Evolutionary conservation across 371 early-diverging fungal genomes (phyloP).

Genomic region (Chytridiales sp.): DNA sequence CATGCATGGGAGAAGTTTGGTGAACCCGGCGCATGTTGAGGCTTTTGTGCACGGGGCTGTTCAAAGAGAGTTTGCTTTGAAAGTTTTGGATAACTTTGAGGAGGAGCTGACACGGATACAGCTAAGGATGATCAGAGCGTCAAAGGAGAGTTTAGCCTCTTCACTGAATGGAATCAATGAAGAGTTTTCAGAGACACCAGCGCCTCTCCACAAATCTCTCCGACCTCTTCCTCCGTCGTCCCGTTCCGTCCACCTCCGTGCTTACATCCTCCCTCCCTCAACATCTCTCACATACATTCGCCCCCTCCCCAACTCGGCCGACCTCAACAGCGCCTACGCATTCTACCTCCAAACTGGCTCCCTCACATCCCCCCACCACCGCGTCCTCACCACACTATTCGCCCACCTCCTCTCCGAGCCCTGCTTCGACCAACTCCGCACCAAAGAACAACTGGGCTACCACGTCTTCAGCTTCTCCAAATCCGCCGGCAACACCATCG

Average conservation of each 20-base stretch:
- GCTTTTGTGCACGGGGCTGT: constrained; percentile 84
- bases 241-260: background rate
- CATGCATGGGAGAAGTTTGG: constrained; percentile 63
- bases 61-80: constrained; percentile 52
- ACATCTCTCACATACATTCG: constrained; percentile 16
- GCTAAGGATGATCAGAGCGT: no score
- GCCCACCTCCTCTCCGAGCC: constrained; percentile 82
- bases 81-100: constrained; percentile 57
- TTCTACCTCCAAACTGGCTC: constrained; percentile 65
- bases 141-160: no score
- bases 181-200: background rate
- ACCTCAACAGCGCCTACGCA: constrained; percentile 86
- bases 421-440: constrained; percentile 88
- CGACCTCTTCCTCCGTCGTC: background rate
- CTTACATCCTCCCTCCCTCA: background rate
- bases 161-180: no score
- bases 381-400: constrained; percentile 48
- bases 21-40: constrained; percentile 71
- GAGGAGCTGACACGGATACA: constrained; percentile 11
- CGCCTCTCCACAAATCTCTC: background rate
- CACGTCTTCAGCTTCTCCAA: constrained; percentile 72
- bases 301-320: constrained; percentile 61
- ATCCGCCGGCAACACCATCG: constrained; percentile 62
- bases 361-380: constrained; percentile 13
- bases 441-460: constrained; percentile 75